Evolutionary conservation across 1,284 basidiomycete species (phyloP), one percentile per base, ranked within the genome.

Genomic region (Pisolithus thermaeus): DNA sequence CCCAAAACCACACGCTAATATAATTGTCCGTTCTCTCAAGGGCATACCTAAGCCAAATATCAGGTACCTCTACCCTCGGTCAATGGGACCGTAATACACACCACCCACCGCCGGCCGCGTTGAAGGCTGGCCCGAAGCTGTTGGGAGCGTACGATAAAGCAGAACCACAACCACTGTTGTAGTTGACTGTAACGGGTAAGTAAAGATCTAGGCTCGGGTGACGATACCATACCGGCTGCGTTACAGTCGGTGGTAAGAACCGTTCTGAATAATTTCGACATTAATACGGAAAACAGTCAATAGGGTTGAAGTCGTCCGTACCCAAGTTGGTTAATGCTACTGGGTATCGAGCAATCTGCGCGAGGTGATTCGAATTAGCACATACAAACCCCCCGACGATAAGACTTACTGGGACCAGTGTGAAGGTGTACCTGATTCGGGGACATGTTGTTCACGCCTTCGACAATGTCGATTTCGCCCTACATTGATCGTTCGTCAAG

Each of bases 161-260:
- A 43, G 78, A 73, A 7, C 72, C 74, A 54, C 80, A 81, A 1
- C 78, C 77, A 3, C 63, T 55, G 58, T 80, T 79, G 25, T 61
- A 64, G 55, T 73, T 67, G 30, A 11, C 64, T 64, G 14, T 27
- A 2, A 36, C 5, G n/a, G 11, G 8, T 62, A 12, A 63, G 50
- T 7, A 1, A 28, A 7, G 2, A 1, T 11, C 41, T 7, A 9
- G 25, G 45, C 35, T 35, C 18, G 20, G n/a, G 16, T 1, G 39
- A 25, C 37, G 5, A 47, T 20, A 3, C 9, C 57, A 43, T 23
- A 63, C 68, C 65, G 35, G 60, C 52, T 2, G 72, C 66, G 30
- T 73, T 66, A 50, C 78, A 81, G 47, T 71, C 64, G 30, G 63
- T 64, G 2, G 36, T 23, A n/a, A 30, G 35, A 7, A 41, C 12